A percentile compares a stretch with the other conserved stretches of the same genome.
Evolutionary conservation across 2,329 filamentous ascomycete species (phyloP).

Genomic region (Fusarium udum): DNA sequence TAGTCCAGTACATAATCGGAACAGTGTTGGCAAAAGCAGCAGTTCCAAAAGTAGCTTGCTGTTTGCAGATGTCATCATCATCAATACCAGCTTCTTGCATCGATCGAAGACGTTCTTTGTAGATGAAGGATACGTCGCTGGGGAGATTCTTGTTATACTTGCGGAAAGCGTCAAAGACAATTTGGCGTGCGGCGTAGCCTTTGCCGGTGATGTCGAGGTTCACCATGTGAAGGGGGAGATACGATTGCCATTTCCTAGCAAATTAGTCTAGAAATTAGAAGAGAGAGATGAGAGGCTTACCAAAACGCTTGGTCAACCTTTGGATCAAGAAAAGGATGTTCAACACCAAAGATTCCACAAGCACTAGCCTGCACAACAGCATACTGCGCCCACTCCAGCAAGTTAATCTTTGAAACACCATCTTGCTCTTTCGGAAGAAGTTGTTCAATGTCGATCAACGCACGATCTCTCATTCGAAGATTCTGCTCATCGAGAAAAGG

Average conservation of each 20-base stretch:
- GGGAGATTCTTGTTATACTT: conserved; percentile 27
- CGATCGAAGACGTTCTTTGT: not conserved
- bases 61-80: conserved; percentile 28
- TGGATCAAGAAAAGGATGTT: conserved; percentile 31
- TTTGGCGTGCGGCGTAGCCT: conserved; percentile 28
- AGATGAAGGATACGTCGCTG: conserved; percentile 18
- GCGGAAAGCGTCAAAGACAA: conserved; percentile 28
- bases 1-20: conserved; percentile 28
- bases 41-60: conserved; percentile 26
- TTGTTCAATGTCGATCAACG: not conserved
- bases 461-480: conserved; percentile 25
- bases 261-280: too few relatives aligned
- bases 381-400: conserved; percentile 18
- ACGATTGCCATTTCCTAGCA: conserved; percentile 26
- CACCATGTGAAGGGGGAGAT: conserved; percentile 19
- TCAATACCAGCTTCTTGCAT: conserved; percentile 23
- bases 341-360: conserved; percentile 28
- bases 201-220: conserved; percentile 19
- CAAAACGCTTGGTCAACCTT: conserved; percentile 27
- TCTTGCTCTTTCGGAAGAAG: not conserved
- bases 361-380: conserved; percentile 33
- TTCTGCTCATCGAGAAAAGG: conserved; percentile 29
- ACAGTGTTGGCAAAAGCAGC: conserved; percentile 29
- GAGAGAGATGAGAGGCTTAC: not conserved
- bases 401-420: not conserved